Percentiles rank a stretch among this genome's conserved stretches.
phyloP scores from a whole-genome alignment of 257 asterid species.

The Scutellaria minor region DNA sequence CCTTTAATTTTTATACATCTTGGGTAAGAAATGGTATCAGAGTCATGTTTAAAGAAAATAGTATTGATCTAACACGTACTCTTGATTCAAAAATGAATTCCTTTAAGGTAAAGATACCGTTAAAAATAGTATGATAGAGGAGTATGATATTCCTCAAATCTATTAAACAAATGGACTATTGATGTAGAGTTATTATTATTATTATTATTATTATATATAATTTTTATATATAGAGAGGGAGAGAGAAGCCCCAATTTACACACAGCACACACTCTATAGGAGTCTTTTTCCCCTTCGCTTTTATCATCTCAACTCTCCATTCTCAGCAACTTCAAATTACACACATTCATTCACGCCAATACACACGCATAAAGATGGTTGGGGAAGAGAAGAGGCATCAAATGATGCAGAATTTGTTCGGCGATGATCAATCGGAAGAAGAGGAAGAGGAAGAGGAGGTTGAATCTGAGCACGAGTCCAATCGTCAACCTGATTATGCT shows the following conservation, averaged over 20 bases:
- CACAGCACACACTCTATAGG: not conserved
- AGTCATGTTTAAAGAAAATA: too few relatives aligned
- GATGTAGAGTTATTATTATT: too few relatives aligned
- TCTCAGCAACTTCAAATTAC: not conserved
- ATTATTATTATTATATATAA: too few relatives aligned
- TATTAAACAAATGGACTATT: too few relatives aligned
- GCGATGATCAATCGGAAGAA: constrained; percentile 89
- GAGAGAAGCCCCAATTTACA: constrained; percentile 4
- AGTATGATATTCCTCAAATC: too few relatives aligned
- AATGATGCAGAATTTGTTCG: constrained; percentile 98
- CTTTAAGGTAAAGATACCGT: too few relatives aligned
- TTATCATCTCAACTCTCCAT: not conserved
- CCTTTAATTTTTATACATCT: too few relatives aligned
- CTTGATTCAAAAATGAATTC: too few relatives aligned
- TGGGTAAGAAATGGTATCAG: too few relatives aligned
- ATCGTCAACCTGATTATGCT: constrained; percentile 80
- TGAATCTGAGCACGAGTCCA: constrained; percentile 95
- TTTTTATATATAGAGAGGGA: too few relatives aligned
- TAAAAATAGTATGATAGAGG: too few relatives aligned
- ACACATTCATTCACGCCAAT: not conserved
- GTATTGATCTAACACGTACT: too few relatives aligned
- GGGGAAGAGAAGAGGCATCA: constrained; percentile 99
- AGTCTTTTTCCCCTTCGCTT: not conserved
- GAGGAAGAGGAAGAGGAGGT: constrained; percentile 93
- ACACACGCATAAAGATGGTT: constrained; percentile 54